Percentiles rank a stretch among this genome's conserved stretches.
Evolutionary conservation across 768 basidiomycete species (phyloP).

Genomic region (Tylopilus subfusipes): DNA sequence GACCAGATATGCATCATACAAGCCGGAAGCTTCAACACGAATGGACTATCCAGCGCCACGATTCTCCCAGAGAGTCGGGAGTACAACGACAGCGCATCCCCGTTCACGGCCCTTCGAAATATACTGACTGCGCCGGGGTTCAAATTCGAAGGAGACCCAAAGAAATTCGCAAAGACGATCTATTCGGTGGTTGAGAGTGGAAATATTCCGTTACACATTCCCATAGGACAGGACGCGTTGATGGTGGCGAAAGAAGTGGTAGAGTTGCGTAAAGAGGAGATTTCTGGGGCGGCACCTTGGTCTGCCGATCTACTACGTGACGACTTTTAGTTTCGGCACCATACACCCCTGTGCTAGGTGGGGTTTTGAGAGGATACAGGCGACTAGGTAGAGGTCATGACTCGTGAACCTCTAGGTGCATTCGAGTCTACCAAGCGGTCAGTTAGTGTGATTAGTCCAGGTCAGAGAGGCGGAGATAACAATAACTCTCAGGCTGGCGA

Average conservation of each 20-base stretch:
- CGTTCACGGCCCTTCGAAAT: not conserved
- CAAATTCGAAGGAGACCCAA: slow-evolving; percentile 8
- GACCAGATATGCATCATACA: slow-evolving; percentile 20
- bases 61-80: slow-evolving; percentile 6
- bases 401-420: not conserved
- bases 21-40: slow-evolving; percentile 15
- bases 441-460: no score
- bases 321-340: not conserved
- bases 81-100: slow-evolving; percentile 5
- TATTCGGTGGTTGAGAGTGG: slow-evolving; percentile 3
- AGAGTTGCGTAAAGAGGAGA: not conserved
- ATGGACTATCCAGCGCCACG: not conserved
- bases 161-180: slow-evolving; percentile 8
- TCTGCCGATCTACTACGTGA: slow-evolving; percentile 8
- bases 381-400: no score
- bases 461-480: no score
- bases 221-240: slow-evolving; percentile 14
- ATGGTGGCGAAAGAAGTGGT: not conserved
- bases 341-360: no score
- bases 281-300: slow-evolving; percentile 7
- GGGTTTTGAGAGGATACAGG: no score
- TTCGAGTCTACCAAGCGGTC: not conserved
- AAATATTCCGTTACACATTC: slow-evolving; percentile 11
- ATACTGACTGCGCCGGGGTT: not conserved
- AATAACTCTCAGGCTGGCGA: no score